phyloP scores from a whole-genome alignment of 371 early-diverging fungal genomes.

The Lichtheimia corymbifera region DNA sequence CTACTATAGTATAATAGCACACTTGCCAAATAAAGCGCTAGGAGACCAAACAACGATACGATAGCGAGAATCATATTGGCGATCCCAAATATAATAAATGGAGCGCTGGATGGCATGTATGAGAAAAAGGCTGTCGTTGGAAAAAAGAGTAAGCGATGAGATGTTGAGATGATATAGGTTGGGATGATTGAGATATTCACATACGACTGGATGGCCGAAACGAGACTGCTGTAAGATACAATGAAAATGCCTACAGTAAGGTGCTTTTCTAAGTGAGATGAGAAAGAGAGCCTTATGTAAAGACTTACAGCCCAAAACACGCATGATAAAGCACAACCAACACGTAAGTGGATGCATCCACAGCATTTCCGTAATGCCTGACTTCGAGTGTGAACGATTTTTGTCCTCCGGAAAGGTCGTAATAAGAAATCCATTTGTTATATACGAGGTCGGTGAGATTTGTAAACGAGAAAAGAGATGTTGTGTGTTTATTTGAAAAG shows the following conservation, averaged over 20 bases:
- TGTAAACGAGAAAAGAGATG: constrained; percentile 1
- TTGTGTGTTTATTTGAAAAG: neutral
- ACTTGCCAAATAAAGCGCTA: constrained; percentile 17
- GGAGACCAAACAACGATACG: constrained; percentile 7
- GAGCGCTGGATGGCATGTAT: constrained; percentile 6
- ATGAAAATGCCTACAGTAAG: constrained; percentile 14
- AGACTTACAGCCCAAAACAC: constrained; percentile 43
- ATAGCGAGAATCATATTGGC: constrained; percentile 17
- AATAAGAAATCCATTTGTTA: no score
- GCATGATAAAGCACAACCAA: constrained; percentile 33
- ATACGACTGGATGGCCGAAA: constrained; percentile 21
- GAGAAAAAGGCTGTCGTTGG: constrained; percentile 20
- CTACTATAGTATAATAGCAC: no score
- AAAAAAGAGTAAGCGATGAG: neutral
- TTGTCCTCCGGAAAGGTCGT: neutral
- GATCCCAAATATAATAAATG: constrained; percentile 18
- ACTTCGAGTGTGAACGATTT: constrained; percentile 30
- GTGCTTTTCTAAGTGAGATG: neutral
- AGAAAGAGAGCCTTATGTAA: neutral
- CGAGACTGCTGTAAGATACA: constrained; percentile 19
- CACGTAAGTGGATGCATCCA: constrained; percentile 48
- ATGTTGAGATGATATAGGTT: no score
- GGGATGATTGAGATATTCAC: constrained; percentile 1
- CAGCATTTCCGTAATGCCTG: constrained; percentile 42
- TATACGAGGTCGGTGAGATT: no score